phyloP scores from a whole-genome alignment of 192 early-diverging fungal genomes.

The Coemansia sp. region DNA sequence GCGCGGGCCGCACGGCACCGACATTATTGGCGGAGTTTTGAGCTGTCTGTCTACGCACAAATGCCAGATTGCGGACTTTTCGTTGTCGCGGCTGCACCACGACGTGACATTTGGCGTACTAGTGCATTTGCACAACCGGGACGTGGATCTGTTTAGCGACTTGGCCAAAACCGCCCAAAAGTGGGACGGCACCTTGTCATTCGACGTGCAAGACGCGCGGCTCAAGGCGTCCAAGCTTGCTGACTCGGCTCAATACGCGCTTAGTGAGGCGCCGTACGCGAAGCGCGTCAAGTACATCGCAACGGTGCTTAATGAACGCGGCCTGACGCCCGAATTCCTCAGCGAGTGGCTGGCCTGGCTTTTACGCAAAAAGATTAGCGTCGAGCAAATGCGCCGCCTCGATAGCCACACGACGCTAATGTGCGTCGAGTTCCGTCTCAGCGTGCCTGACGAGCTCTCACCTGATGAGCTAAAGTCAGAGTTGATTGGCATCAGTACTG shows the following conservation, averaged over 20 bases:
- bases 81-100: constrained; percentile 83
- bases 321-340: constrained; percentile 70
- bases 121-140: constrained; percentile 65
- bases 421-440: constrained; percentile 81
- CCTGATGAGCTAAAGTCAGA: constrained; percentile 65
- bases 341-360: constrained; percentile 77
- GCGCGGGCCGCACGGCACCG: constrained; percentile 84
- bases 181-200: constrained; percentile 82
- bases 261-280: constrained; percentile 80
- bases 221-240: constrained; percentile 56
- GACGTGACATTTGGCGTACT: constrained; percentile 93
- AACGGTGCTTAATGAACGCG: constrained; percentile 80
- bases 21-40: constrained; percentile 82
- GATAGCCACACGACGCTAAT: constrained; percentile 60
- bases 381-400: constrained; percentile 84
- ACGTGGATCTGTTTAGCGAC: constrained; percentile 74
- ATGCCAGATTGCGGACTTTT: constrained; percentile 82
- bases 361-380: constrained; percentile 70
- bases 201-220: constrained; percentile 69
- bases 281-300: constrained; percentile 82
- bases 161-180: constrained; percentile 69
- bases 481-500: constrained; percentile 66
- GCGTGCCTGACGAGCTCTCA: constrained; percentile 63
- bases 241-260: constrained; percentile 41
- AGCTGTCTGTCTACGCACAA: constrained; percentile 67